Evolutionary conservation across 495 filamentous ascomycete species (phyloP).

Genomic region (Aspergillus nanangensis): DNA sequence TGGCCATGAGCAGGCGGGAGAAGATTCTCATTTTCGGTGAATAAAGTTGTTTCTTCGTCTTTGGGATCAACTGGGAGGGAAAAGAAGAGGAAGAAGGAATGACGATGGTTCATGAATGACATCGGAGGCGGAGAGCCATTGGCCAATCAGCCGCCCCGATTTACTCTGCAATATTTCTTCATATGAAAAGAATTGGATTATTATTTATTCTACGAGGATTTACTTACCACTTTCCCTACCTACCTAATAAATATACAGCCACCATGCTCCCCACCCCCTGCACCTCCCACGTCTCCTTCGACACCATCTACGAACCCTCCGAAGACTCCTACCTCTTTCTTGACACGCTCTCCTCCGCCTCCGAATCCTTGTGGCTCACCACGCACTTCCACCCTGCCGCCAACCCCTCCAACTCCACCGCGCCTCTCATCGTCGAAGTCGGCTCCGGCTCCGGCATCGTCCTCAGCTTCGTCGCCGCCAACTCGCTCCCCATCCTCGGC

Average conservation of each 20-base stretch:
- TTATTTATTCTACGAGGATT: no score
- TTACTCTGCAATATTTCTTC: background rate
- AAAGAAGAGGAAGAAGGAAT: background rate
- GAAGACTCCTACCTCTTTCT: conserved; percentile 95
- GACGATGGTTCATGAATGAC: background rate
- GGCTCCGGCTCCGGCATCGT: conserved; percentile 91
- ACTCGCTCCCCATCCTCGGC: conserved; percentile 69
- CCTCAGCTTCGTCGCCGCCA: conserved; percentile 76
- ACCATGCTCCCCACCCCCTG: conserved; percentile 87
- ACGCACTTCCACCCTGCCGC: conserved; percentile 40
- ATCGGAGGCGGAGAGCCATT: conserved; percentile 23
- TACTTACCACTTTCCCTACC: background rate
- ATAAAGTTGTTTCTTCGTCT: background rate
- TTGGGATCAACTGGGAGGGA: background rate
- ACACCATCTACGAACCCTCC: conserved; percentile 85
- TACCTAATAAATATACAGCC: background rate
- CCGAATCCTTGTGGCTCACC: conserved; percentile 69
- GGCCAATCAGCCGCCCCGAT: background rate
- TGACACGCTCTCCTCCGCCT: conserved; percentile 75
- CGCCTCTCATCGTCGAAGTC: conserved; percentile 77
- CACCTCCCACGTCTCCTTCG: conserved; percentile 82
- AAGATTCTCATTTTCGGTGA: conserved; percentile 16
- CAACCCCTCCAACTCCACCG: conserved; percentile 36
- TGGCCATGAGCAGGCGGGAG: conserved; percentile 40
- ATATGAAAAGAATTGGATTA: background rate